Conservation (phyloP, 2,329 filamentous ascomycete genomes). For the Fusarium sp. region DNA sequence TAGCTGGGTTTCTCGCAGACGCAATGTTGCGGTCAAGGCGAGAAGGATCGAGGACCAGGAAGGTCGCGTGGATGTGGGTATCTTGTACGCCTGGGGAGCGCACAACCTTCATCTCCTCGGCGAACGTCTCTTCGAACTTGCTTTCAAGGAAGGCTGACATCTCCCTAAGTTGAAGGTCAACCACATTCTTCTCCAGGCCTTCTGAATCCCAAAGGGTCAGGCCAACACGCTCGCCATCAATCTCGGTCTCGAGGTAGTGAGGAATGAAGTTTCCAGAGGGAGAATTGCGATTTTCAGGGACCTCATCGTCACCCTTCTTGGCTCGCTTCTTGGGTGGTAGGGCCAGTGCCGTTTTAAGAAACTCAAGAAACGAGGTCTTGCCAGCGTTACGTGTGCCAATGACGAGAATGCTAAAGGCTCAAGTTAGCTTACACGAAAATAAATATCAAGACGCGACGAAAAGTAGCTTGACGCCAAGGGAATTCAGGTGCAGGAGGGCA, state of each 20-base stretch:
- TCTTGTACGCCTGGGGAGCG: conserved; percentile 93
- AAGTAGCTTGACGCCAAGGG: neutral
- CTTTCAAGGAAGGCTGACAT: conserved; percentile 94
- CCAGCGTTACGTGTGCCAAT: conserved; percentile 88
- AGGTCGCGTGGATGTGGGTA: conserved; percentile 96
- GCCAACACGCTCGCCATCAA: conserved; percentile 90
- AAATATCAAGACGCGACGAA: neutral
- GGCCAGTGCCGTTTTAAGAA: conserved; percentile 87
- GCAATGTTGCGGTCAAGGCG: conserved; percentile 87
- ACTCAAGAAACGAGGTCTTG: conserved; percentile 97
- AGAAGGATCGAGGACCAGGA: conserved; percentile 89
- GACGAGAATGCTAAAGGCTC: conserved; percentile 78
- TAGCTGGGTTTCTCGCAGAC: conserved; percentile 66
- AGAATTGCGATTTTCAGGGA: conserved; percentile 63
- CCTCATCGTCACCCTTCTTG: conserved; percentile 68
- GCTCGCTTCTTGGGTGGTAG: conserved; percentile 83
- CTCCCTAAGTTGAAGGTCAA: conserved; percentile 92
- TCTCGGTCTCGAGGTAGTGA: conserved; percentile 93
- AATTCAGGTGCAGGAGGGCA: neutral
- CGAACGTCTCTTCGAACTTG: conserved; percentile 98
- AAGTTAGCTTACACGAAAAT: neutral
- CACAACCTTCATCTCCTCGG: conserved; percentile 97
- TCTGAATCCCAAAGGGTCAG: conserved; percentile 97
- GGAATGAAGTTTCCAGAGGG: conserved; percentile 81
- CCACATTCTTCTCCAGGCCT: conserved; percentile 92